These are phyloP conservation scores for Hortiboletus campestris DNA, from an alignment of 768 basidiomycete species.

Conservation along the genomic window DNA sequence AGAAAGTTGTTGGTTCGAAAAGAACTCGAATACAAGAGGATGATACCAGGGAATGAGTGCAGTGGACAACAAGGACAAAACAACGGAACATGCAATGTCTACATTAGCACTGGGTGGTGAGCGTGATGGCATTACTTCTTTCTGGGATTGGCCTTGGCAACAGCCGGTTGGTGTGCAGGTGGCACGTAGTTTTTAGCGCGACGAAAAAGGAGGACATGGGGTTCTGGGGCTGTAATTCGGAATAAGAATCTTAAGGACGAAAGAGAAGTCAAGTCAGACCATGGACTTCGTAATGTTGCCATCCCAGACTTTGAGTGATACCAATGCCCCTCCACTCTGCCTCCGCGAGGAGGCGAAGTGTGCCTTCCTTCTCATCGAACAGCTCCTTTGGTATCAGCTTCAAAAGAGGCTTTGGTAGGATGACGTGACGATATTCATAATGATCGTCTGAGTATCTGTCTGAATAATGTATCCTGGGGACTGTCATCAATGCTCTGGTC, in stretches of 20 bases:
- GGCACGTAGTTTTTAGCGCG: slow-evolving; percentile 67
- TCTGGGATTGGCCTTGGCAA: slow-evolving; percentile 40
- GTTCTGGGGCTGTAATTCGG: slow-evolving; percentile 68
- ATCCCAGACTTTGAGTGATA: slow-evolving; percentile 92
- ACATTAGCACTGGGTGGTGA: slow-evolving; percentile 11
- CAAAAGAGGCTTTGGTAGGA: slow-evolving; percentile 90
- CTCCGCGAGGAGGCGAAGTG: slow-evolving; percentile 80
- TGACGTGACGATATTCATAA: slow-evolving; percentile 97
- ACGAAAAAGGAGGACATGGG: slow-evolving; percentile 92
- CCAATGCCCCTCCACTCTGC: slow-evolving; percentile 96
- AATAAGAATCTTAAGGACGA: slow-evolving; percentile 13
- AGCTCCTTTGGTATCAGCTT: slow-evolving; percentile 89
- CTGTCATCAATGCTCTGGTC: slow-evolving; percentile 16
- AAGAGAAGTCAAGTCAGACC: slow-evolving; percentile 43
- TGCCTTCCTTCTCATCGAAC: slow-evolving; percentile 75
- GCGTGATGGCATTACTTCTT: slow-evolving; percentile 36
- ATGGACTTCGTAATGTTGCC: slow-evolving; percentile 98
- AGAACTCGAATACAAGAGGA: slow-evolving; percentile 9
- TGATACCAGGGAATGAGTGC: slow-evolving; percentile 18
- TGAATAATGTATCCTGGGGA: slow-evolving; percentile 78
- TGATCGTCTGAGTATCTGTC: slow-evolving; percentile 90
- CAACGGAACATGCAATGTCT: slow-evolving; percentile 21
- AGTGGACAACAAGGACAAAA: slow-evolving; percentile 19
- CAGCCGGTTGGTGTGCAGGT: slow-evolving; percentile 43
- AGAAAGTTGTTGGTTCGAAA: slow-evolving; percentile 5